These are phyloP conservation scores for Fusarium napiforme DNA, from an alignment of 2,329 filamentous ascomycete genomes.

Conservation along the genomic window DNA sequence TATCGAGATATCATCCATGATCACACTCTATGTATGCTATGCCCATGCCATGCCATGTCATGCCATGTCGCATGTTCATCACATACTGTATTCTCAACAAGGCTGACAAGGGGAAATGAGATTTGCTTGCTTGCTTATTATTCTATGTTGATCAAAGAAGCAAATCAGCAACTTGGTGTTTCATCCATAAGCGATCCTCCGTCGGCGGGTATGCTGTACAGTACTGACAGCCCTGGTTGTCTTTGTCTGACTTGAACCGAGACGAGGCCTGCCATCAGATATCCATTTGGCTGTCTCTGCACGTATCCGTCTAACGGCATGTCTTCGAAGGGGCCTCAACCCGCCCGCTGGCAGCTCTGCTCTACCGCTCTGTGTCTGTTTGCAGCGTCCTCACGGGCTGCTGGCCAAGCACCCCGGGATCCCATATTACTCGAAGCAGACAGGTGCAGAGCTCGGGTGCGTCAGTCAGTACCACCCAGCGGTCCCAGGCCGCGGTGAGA, in stretches of 20 bases:
- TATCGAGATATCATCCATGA: slow-evolving; percentile 22
- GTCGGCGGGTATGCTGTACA: neutral
- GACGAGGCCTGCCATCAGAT: slow-evolving; percentile 38
- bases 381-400: slow-evolving; percentile 19
- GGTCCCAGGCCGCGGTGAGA: slow-evolving; percentile 32
- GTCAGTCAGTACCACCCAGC: slow-evolving; percentile 40
- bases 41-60: slow-evolving; percentile 2
- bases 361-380: slow-evolving; percentile 4
- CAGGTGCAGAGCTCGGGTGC: slow-evolving; percentile 36
- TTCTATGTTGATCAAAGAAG: slow-evolving; percentile 15
- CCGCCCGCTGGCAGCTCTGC: slow-evolving; percentile 35
- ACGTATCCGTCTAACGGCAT: slow-evolving; percentile 34
- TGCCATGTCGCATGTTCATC: neutral
- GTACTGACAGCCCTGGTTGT: neutral
- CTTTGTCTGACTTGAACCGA: slow-evolving; percentile 27
- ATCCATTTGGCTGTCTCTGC: slow-evolving; percentile 34
- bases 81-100: slow-evolving; percentile 12
- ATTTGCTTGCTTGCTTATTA: slow-evolving; percentile 35
- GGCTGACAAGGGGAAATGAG: slow-evolving; percentile 25
- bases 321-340: slow-evolving; percentile 37
- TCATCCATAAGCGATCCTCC: slow-evolving; percentile 22
- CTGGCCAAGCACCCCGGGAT: slow-evolving; percentile 30
- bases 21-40: slow-evolving; percentile 9
- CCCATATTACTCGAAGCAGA: slow-evolving; percentile 40
- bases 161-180: slow-evolving; percentile 21